Conservation (phyloP, 1,284 basidiomycete genomes). For the Moniliella sp. region DNA sequence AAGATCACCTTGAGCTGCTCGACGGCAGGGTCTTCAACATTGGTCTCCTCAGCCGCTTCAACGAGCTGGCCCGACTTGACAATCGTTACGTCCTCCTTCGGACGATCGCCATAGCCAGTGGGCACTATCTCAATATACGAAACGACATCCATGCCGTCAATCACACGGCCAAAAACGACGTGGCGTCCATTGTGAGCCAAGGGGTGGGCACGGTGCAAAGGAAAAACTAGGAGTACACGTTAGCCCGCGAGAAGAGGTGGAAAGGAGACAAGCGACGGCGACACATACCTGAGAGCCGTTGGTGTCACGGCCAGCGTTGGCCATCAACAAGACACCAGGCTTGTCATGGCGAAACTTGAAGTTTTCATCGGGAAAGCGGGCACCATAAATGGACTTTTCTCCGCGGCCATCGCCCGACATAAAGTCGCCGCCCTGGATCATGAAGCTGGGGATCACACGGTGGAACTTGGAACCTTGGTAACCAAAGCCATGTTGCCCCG, state of each 20-base stretch:
- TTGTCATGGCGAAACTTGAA: slow-evolving; percentile 18
- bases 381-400: slow-evolving; percentile 33
- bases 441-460: slow-evolving; percentile 45
- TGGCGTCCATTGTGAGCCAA: slow-evolving; percentile 10
- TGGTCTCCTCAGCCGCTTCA: no score
- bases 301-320: slow-evolving; percentile 35
- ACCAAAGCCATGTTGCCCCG: slow-evolving; percentile 54
- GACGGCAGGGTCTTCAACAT: no score
- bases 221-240: slow-evolving; percentile 36
- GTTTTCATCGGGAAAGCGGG: slow-evolving; percentile 24
- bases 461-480: slow-evolving; percentile 51
- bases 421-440: slow-evolving; percentile 53
- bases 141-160: slow-evolving; percentile 10
- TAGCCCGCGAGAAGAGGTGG: no score
- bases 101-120: slow-evolving; percentile 19
- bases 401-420: slow-evolving; percentile 36
- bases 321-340: slow-evolving; percentile 32
- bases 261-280: no score
- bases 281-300: slow-evolving; percentile 27
- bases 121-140: slow-evolving; percentile 13
- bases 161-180: slow-evolving; percentile 26
- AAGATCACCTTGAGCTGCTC: no score
- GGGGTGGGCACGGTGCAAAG: slow-evolving; percentile 28
- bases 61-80: slow-evolving; percentile 19
- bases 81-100: slow-evolving; percentile 13